A percentile compares a stretch with the other conserved stretches of the same genome.
phyloP scores from a whole-genome alignment of 345 rosid genomes.

The Syzygium oleosum region DNA sequence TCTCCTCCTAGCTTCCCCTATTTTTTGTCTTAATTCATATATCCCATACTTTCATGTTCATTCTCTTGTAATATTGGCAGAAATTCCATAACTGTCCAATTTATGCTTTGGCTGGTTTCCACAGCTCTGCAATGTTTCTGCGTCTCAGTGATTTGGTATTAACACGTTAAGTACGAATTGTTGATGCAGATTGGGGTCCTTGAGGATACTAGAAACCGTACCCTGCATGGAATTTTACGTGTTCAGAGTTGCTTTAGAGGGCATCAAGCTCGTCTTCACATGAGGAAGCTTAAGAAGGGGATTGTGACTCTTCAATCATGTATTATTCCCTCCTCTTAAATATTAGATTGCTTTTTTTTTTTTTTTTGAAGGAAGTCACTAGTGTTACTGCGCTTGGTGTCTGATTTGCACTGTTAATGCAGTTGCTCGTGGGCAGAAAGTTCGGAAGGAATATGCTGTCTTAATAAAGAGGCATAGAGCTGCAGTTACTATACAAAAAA shows the following conservation, averaged over 20 bases:
- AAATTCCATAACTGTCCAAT: background rate
- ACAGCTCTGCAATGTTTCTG: background rate
- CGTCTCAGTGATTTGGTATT: background rate
- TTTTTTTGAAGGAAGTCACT: background rate
- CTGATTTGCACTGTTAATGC: conserved; percentile 13
- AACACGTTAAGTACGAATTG: background rate
- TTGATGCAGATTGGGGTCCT: conserved; percentile 83
- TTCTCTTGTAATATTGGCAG: background rate
- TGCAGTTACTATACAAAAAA: conserved; percentile 72
- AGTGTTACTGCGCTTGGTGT: background rate
- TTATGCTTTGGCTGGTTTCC: background rate
- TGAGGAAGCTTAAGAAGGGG: conserved; percentile 60
- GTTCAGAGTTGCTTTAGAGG: conserved; percentile 97
- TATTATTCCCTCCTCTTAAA: conserved; percentile 12
- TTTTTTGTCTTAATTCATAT: background rate
- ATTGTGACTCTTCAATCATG: conserved; percentile 76
- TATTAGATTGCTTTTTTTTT: background rate
- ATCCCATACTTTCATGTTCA: background rate
- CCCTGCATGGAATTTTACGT: conserved; percentile 91
- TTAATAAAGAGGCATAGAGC: conserved; percentile 65
- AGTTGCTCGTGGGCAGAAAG: conserved; percentile 77
- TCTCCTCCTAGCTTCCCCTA: background rate
- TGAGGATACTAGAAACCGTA: conserved; percentile 92
- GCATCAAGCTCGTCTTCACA: conserved; percentile 61
- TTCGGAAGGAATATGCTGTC: conserved; percentile 60